A percentile compares a stretch with the other conserved stretches of the same genome.
Evolutionary conservation across 192 early-diverging fungal genomes (phyloP).

Genomic region (Dissophora globulifera): DNA sequence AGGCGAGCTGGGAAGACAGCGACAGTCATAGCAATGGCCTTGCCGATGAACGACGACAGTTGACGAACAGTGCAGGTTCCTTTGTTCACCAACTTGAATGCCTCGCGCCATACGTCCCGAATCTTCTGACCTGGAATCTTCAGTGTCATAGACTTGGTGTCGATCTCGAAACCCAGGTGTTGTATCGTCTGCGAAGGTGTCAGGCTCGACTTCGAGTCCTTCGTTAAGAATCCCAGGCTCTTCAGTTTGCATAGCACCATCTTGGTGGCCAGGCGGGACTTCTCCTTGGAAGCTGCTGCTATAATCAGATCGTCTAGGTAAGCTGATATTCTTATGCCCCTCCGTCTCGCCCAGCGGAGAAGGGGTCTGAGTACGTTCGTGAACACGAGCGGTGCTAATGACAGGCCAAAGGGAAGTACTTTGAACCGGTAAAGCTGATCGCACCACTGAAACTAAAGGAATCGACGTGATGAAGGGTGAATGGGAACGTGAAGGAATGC

Average conservation of each 20-base stretch:
- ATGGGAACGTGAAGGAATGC: constrained; percentile 50
- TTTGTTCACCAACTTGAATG: constrained; percentile 27
- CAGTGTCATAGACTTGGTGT: constrained; percentile 31
- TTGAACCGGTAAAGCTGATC: constrained; percentile 33
- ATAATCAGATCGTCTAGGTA: constrained; percentile 47
- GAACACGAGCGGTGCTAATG: constrained; percentile 40
- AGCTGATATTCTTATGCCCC: constrained; percentile 25
- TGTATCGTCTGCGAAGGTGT: constrained; percentile 22
- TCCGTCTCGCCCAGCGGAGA: constrained; percentile 17
- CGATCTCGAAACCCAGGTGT: constrained; percentile 34
- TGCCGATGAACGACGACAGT: constrained; percentile 40
- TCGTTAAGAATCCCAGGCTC: constrained; percentile 22
- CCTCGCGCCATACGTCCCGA: constrained; percentile 26
- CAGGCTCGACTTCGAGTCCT: constrained; percentile 27
- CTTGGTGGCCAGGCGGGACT: constrained; percentile 1
- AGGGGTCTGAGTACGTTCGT: constrained; percentile 41
- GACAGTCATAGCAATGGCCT: constrained; percentile 25
- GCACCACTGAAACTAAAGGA: constrained; percentile 46
- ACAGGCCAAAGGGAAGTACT: constrained; percentile 40
- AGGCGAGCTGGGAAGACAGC: constrained; percentile 32
- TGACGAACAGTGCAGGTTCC: constrained; percentile 21
- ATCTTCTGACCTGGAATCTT: constrained; percentile 25
- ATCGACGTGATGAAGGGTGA: constrained; percentile 24
- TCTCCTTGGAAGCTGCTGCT: constrained; percentile 1
- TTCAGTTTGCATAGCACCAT: constrained; percentile 12